These are phyloP conservation scores for Lachnellula cervina DNA, from an alignment of 2,329 filamentous ascomycete genomes.

Conservation along the genomic window DNA sequence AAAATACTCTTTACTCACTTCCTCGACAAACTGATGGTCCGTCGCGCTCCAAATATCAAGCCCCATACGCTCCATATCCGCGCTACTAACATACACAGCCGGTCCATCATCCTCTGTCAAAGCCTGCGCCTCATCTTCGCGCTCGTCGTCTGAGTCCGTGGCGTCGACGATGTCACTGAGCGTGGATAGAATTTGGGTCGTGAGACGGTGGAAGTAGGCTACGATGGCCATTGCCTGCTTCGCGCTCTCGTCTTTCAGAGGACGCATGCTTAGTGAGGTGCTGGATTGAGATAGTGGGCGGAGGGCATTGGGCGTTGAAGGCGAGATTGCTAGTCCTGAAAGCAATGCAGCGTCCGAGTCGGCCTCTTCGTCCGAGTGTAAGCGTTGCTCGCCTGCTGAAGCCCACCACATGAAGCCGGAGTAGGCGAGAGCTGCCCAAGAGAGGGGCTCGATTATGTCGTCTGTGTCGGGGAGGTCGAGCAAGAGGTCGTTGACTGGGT, in stretches of 20 bases:
- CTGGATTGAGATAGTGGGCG: slow-evolving; percentile 37
- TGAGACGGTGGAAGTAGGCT: slow-evolving; percentile 76
- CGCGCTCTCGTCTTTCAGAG: slow-evolving; percentile 34
- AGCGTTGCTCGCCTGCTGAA: slow-evolving; percentile 68
- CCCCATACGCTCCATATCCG: slow-evolving; percentile 66
- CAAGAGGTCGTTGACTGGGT: slow-evolving; percentile 34
- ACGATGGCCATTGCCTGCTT: slow-evolving; percentile 65
- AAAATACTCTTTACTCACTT: slow-evolving; percentile 62
- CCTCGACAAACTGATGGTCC: slow-evolving; percentile 64
- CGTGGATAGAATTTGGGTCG: slow-evolving; percentile 57
- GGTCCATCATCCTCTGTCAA: slow-evolving; percentile 35
- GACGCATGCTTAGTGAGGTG: slow-evolving; percentile 17
- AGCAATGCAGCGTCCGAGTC: slow-evolving; percentile 51
- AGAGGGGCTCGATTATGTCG: slow-evolving; percentile 55
- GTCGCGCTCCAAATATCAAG: slow-evolving; percentile 71
- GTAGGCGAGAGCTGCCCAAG: slow-evolving; percentile 72
- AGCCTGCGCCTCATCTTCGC: slow-evolving; percentile 30
- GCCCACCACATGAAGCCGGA: slow-evolving; percentile 89
- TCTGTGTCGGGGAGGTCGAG: slow-evolving; percentile 47
- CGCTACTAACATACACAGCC: slow-evolving; percentile 52
- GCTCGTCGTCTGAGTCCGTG: slow-evolving; percentile 32
- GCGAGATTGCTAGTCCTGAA: slow-evolving; percentile 43
- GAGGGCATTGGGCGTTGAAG: slow-evolving; percentile 17
- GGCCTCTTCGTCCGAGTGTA: slow-evolving; percentile 57
- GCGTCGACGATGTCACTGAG: slow-evolving; percentile 57